Evolutionary conservation across 768 basidiomycete genomes (phyloP), one percentile per base, ranked within the genome.

Genomic region (Collybiopsis luxurians): DNA sequence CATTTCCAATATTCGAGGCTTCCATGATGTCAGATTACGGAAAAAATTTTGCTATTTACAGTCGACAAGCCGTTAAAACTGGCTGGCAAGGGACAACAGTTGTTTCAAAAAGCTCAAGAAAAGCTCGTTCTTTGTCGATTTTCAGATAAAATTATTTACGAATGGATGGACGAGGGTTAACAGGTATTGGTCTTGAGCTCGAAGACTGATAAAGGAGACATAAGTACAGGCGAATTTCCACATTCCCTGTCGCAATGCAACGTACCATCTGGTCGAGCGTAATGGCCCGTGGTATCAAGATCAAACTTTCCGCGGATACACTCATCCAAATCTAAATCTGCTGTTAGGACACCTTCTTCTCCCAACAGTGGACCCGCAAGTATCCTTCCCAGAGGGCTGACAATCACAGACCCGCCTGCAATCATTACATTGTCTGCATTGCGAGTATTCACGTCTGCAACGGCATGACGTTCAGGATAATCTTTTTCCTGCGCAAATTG

Each of bases 251-350:
- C n/a, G n/a, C n/a, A n/a, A 23, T 43, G n/a, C 13, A 31, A 9
- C 82, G 53, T 63, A 85, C 84, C 65, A 66, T 85, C 84, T 21
- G 78, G 73, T 55, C 86, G 66, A 0, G 83, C 77, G 64, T 87
- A 87, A 65, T 86, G 84, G 1, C 86, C 86, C 1, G 77, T 77
- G 2, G 76, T 71, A 62, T 87, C 86, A 49, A 87, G 64, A 64
- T 86, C 85, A 60, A 84, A 83, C 66, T 85, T 86, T 21, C 79
- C 82, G 40, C 84, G 67, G 0, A 78, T 53, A 56, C 80, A 71
- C 56, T 85, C 84, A 58, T 84, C 79, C 55, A 86, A 63, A 66
- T 87, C 82, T 34, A 87, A 64, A 52, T 85, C 79, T 10, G 81
- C 84, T 1, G 77, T 80, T 57, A 85, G 63, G 1, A 84, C 67